Evolutionary conservation across 2,329 filamentous ascomycete species (phyloP).

Genomic region (Apiospora koreana): DNA sequence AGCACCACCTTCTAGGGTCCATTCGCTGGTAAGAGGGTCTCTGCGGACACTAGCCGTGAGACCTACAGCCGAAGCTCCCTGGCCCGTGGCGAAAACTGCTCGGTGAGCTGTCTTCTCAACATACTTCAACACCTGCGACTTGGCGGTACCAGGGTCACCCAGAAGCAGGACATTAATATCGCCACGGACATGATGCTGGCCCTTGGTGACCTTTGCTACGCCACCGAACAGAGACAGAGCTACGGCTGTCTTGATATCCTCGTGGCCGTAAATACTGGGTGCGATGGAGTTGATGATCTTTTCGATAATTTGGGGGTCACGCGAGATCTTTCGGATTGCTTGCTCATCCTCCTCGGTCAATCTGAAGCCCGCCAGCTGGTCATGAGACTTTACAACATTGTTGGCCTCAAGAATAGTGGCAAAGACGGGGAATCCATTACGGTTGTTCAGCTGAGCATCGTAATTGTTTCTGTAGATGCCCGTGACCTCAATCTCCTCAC

Average conservation of each 20-base stretch:
- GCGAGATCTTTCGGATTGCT: constrained; percentile 81
- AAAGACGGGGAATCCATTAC: constrained; percentile 97
- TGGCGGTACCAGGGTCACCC: constrained; percentile 95
- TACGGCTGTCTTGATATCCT: constrained; percentile 95
- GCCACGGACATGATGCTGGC: constrained; percentile 86
- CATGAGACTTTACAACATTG: constrained; percentile 94
- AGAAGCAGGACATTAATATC: constrained; percentile 98
- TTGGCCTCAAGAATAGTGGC: constrained; percentile 97
- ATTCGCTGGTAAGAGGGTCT: constrained; percentile 93
- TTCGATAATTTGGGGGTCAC: constrained; percentile 88
- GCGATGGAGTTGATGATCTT: constrained; percentile 92
- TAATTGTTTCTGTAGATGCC: constrained; percentile 99
- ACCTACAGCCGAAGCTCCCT: constrained; percentile 96
- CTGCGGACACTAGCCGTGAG: constrained; percentile 94
- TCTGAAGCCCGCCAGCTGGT: constrained; percentile 94
- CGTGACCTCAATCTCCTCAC: constrained; percentile 95
- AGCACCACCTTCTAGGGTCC: constrained; percentile 95
- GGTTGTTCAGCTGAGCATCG: constrained; percentile 95
- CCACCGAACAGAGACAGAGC: constrained; percentile 93
- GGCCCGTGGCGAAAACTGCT: constrained; percentile 95
- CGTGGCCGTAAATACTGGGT: constrained; percentile 95
- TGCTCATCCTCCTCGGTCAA: constrained; percentile 95
- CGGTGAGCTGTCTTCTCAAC: constrained; percentile 96
- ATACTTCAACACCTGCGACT: constrained; percentile 96
- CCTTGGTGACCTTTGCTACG: constrained; percentile 87